Percentiles rank a stretch among this genome's conserved stretches.
Conservation (phyloP, 2,329 filamentous ascomycete species). For the Onygenales sp. region DNA sequence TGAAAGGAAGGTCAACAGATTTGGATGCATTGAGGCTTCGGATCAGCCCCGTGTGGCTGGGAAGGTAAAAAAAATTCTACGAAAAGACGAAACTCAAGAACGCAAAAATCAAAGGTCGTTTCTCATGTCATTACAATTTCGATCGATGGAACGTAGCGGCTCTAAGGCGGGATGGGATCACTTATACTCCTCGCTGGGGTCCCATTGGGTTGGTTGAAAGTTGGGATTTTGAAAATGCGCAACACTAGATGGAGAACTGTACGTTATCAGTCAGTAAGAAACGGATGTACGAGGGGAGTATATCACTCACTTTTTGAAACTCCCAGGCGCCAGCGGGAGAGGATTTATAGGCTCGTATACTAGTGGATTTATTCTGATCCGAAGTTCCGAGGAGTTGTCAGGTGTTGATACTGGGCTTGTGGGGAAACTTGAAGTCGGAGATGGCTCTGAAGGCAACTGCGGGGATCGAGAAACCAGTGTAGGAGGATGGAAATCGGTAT, state of each 20-base stretch:
- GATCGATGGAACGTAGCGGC: background rate
- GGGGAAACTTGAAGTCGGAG: conserved; percentile 13
- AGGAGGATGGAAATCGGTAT: conserved; percentile 7
- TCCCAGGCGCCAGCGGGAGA: conserved; percentile 27
- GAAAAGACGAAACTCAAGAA: background rate
- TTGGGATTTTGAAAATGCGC: conserved; percentile 38
- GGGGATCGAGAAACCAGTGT: conserved; percentile 6
- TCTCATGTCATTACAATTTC: background rate
- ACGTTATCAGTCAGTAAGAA: background rate
- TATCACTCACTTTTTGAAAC: conserved; percentile 31
- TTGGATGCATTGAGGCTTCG: background rate
- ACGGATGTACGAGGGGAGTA: background rate
- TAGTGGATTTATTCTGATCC: conserved; percentile 32
- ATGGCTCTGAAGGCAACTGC: conserved; percentile 17
- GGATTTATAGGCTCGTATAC: conserved; percentile 33
- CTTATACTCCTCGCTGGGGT: conserved; percentile 29
- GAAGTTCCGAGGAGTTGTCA: conserved; percentile 18
- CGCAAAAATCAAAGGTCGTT: background rate
- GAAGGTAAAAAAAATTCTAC: too few species aligned
- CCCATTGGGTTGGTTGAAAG: conserved; percentile 38
- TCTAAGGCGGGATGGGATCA: background rate
- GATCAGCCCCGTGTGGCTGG: background rate
- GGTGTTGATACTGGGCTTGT: conserved; percentile 21
- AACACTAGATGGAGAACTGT: conserved; percentile 35
- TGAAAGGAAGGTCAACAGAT: background rate